Conservation (phyloP, 495 filamentous ascomycete species). For the Lepidopterella palustris region DNA sequence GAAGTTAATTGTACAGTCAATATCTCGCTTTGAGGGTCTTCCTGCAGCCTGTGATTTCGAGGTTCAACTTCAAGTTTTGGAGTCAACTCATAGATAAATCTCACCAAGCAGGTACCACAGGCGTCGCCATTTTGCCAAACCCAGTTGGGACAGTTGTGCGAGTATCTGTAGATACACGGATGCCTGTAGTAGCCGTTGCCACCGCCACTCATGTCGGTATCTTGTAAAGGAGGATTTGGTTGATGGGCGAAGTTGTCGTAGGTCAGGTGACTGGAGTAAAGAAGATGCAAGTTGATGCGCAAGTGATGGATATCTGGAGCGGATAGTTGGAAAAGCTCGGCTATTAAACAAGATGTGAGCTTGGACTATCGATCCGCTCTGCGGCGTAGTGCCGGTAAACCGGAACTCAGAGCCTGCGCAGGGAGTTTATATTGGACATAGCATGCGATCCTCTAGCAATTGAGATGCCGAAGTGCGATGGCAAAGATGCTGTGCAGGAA, state of each 20-base stretch:
- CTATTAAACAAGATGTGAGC: slow-evolving; percentile 1
- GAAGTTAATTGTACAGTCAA: not conserved
- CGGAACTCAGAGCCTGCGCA: not conserved
- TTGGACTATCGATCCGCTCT: not conserved
- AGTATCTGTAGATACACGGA: not conserved
- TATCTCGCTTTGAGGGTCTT: not conserved
- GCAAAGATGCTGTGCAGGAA: not conserved
- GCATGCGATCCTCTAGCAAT: not conserved
- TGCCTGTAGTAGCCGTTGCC: slow-evolving; percentile 1
- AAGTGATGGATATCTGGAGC: not conserved
- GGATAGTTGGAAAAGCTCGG: not conserved
- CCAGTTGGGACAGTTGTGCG: slow-evolving; percentile 1
- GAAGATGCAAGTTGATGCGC: not conserved
- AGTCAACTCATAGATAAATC: slow-evolving; percentile 8
- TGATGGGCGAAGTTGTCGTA: not conserved
- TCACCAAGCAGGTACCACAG: slow-evolving; percentile 12
- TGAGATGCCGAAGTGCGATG: not conserved
- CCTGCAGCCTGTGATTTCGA: not conserved
- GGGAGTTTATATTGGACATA: not conserved
- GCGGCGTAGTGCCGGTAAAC: not conserved
- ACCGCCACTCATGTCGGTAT: slow-evolving; percentile 1
- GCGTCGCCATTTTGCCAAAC: slow-evolving; percentile 8
- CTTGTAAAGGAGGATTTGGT: not conserved
- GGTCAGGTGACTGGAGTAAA: not conserved
- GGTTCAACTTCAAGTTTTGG: not conserved